Evolutionary conservation across 73 alveolate species (phyloP).

Genomic region (Blepharisma japonicum): DNA sequence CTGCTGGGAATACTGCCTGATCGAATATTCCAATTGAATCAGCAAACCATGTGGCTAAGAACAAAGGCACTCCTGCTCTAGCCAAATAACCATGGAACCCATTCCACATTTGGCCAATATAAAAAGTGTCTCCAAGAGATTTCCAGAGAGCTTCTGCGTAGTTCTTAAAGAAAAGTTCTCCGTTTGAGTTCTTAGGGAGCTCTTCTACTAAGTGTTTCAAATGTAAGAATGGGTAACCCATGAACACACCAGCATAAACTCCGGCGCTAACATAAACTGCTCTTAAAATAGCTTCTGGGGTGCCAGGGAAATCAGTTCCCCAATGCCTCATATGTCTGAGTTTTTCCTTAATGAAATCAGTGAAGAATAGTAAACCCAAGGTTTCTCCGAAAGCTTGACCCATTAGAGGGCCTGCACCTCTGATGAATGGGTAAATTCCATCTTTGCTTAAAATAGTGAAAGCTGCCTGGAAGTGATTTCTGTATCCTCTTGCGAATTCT

Average conservation of each 20-base stretch:
- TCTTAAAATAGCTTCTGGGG: neutral
- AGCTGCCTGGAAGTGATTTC: constrained; percentile 26
- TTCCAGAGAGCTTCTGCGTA: constrained; percentile 24
- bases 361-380: neutral
- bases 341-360: constrained; percentile 21
- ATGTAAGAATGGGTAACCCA: neutral
- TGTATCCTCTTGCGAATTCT: constrained; percentile 29
- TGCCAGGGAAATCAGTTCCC: neutral
- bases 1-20: too few relatives aligned
- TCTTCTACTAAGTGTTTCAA: constrained; percentile 20
- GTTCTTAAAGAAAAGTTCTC: neutral
- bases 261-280: neutral
- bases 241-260: neutral
- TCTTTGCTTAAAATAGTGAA: constrained; percentile 9
- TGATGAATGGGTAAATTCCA: constrained; percentile 21
- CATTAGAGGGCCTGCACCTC: constrained; percentile 10
- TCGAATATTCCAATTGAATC: constrained; percentile 14
- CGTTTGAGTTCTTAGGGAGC: constrained; percentile 23
- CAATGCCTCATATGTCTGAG: neutral
- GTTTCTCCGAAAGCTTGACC: neutral
- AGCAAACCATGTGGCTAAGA: constrained; percentile 25
- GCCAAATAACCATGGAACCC: neutral
- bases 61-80: neutral
- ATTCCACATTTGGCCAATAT: neutral
- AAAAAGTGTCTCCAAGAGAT: neutral